Base-by-base conservation (phyloP, 768 basidiomycete genomes). In the Boletus coccyginus region DNA sequence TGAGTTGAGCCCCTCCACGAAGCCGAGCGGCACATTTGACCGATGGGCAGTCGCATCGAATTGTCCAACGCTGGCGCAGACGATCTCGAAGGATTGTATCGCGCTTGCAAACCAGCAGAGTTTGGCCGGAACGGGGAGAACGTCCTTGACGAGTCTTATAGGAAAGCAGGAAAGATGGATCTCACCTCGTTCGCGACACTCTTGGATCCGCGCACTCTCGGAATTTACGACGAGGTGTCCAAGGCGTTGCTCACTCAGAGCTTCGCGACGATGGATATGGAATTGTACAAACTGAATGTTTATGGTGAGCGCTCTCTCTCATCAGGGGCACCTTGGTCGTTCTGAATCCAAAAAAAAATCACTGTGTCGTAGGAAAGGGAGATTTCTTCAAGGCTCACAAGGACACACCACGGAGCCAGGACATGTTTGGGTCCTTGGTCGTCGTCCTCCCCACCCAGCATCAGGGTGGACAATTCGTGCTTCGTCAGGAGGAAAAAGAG, bases 351-450 rank as follows among this genome's bases (percentile, higher is more conserved):
- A 21, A 21, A 21, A 1, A 21, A 21, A 21, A 21, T 19, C 13
- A 16, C 31, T 16, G 17, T 43, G 9, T n/a, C 9, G 1, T 7
- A 60, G 60, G 54, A 12, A 9, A 33, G 32, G 59, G 52, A 0
- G 53, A 54, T 27, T 61, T 53, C n/a, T 55, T 52, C 52, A 61
- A 57, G 40, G 46, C 51, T 1, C 55, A 61, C 42, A 46, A 57
- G 17, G 59, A 57, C 21, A 81, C 80, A 0, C 79, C 78, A 67
- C 9, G 67, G 1, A 31, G 56, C 1, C 27, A 70, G 10, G 60
- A 62, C 29, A 81, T 82, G 76, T 77, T 84, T 38, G 81, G 78
- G 2, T 82, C 82, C 2, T 73, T 85, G 9, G 76, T 83, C 1
- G 59, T 83, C 35, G 72, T 79, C 17, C 74, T 81, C 46, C 81